A percentile compares a stretch with the other conserved stretches of the same genome.
Conservation (phyloP, 192 early-diverging fungal genomes). For the Allomyces macrogynus region DNA sequence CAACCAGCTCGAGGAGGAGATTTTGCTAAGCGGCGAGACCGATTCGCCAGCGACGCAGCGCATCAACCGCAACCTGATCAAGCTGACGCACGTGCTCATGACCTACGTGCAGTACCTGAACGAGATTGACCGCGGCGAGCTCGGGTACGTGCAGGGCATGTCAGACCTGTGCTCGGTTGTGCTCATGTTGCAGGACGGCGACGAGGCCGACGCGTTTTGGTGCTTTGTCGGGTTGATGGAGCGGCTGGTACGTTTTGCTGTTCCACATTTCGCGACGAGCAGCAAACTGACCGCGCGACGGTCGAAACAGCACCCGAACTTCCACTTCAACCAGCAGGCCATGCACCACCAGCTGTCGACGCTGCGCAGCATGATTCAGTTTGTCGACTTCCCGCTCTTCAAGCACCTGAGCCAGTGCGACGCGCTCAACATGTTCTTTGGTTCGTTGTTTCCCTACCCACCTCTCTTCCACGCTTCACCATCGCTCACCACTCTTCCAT, state of each 20-base stretch:
- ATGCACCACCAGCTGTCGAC: conserved; percentile 77
- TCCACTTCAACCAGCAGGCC: conserved; percentile 75
- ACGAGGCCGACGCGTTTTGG: conserved; percentile 87
- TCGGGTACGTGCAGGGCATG: conserved; percentile 96
- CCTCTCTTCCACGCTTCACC: too few relatives aligned
- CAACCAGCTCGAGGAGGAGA: background rate
- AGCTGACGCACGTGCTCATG: background rate
- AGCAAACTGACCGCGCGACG: background rate
- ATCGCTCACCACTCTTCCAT: too few relatives aligned
- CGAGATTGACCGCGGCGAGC: conserved; percentile 9
- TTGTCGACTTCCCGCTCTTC: conserved; percentile 69
- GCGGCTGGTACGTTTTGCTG: conserved; percentile 35
- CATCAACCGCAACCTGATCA: conserved; percentile 5
- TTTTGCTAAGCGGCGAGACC: background rate
- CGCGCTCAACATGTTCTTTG: conserved; percentile 82
- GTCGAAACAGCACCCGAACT: conserved; percentile 46
- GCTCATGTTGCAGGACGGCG: conserved; percentile 11
- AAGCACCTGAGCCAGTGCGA: conserved; percentile 60
- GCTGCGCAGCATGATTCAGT: conserved; percentile 61
- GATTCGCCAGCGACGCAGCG: conserved; percentile 5
- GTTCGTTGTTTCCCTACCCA: conserved; percentile 6
- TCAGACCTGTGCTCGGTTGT: conserved; percentile 47
- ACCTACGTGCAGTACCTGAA: conserved; percentile 2
- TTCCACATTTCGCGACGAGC: too few relatives aligned
- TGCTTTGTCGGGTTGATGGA: conserved; percentile 80